phyloP scores from a whole-genome alignment of 441 rosid genomes.

The Adansonia grandidieri region DNA sequence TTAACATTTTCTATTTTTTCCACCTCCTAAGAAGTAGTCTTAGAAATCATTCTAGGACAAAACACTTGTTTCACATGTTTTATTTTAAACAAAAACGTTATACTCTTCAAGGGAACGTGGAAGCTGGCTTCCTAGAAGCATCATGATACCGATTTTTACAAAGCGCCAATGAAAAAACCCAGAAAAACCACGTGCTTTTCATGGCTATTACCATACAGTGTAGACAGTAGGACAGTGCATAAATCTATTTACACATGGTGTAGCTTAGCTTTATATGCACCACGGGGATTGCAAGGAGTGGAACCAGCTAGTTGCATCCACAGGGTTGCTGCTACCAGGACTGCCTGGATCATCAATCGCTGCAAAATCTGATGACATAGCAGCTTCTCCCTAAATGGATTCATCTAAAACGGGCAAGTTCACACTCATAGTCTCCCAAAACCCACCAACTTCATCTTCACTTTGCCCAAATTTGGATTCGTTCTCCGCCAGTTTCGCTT shows the following conservation, averaged over 20 bases:
- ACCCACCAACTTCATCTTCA: constrained; percentile 43
- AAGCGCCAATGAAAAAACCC: constrained; percentile 1
- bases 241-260: no score
- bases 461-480: constrained; percentile 31
- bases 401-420: constrained; percentile 65
- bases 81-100: background rate
- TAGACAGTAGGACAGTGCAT: no score
- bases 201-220: background rate
- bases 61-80: background rate
- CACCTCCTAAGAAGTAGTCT: no score
- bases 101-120: background rate
- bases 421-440: constrained; percentile 59
- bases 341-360: constrained; percentile 43
- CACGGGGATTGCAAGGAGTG: constrained; percentile 53
- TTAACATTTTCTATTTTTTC: background rate
- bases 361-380: constrained; percentile 71
- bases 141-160: background rate
- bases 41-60: no score
- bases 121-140: background rate
- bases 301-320: constrained; percentile 41
- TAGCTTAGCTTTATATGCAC: constrained; percentile 38
- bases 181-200: constrained; percentile 19
- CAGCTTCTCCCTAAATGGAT: constrained; percentile 91
- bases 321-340: constrained; percentile 31
- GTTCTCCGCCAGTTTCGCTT: constrained; percentile 19